Evolutionary conservation across 805 yeast genomes (phyloP), one percentile per base, ranked within the genome.

Genomic region (Candida dajiaensis): DNA sequence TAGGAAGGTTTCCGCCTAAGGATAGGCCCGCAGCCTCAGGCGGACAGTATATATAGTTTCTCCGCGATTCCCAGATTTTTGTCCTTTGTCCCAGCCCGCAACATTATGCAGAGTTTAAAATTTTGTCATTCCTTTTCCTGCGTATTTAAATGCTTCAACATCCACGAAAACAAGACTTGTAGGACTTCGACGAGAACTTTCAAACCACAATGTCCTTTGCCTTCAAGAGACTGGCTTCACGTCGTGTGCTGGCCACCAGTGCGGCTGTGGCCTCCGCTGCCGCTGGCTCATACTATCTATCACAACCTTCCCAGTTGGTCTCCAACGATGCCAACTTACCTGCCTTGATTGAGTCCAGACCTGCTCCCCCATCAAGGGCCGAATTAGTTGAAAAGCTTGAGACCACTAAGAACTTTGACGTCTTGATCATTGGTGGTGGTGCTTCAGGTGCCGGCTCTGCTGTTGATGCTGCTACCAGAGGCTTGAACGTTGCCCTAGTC

Each of bases 401-500:
- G 62, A 56, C 74, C 48, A 59, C 71, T 41, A 66, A 77, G 44
- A 76, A 83, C 61, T 82, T 77, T 59, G 97, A 92, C 63, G 76
- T 90, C n/a, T 68, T 90, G 53, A 74, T 90, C 55, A 81, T 92
- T 55, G 98, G 98, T 50, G 97, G 97, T 55, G 98, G 98, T 63
- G 97, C 97, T 36, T 83, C 94, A 15, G 98, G 98, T 52, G 72
- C 96, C 6, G 98, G 97, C 50, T 79, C 88, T 41, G 97, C 97
- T 1, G 71, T 90, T 39, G 98, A 90, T 68, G 97, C 97, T 33
- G 78, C 84, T 25, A 78, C 95, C 38, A 77, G 98, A 66, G 97
- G 97, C 41, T 77, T 89, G 56, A 86, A 88, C 61, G 96, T 89
- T 38, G 86, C 95, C 43, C 66, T 90, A 48, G 76, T 90, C 49